These are phyloP conservation scores for Pestalotiopsis sp. DNA, from an alignment of 2,329 filamentous ascomycete genomes.

Conservation along the genomic window DNA sequence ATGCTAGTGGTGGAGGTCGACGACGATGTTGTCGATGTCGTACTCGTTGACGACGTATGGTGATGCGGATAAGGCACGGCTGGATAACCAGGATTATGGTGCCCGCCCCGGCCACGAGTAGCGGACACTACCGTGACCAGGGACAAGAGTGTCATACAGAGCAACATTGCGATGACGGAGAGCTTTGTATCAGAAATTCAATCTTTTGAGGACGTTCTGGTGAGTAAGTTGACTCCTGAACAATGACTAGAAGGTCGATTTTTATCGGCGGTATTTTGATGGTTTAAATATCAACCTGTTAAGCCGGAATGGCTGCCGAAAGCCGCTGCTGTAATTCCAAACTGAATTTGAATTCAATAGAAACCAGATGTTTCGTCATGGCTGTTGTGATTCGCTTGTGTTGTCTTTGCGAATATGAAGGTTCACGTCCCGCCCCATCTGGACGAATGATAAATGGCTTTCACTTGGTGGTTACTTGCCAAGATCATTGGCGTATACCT, in stretches of 20 bases:
- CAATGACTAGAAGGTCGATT: neutral
- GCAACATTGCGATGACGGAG: neutral
- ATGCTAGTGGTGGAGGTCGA: neutral
- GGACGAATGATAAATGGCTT: neutral
- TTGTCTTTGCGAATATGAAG: neutral
- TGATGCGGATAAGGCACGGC: neutral
- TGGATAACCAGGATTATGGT: neutral
- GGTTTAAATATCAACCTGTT: neutral
- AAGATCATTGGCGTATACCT: neutral
- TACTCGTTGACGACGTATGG: neutral
- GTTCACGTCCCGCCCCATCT: neutral
- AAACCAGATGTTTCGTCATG: neutral
- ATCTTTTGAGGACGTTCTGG: neutral
- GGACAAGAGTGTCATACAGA: neutral
- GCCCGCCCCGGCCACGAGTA: neutral
- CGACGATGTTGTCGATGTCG: neutral
- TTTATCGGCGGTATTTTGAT: neutral
- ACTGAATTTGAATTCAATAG: neutral
- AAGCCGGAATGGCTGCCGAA: neutral
- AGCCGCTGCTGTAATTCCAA: neutral
- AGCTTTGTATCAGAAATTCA: neutral
- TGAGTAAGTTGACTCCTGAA: neutral
- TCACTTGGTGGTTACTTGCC: neutral
- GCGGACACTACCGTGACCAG: neutral
- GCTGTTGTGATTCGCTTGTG: neutral